phyloP scores from a whole-genome alignment of 805 yeast genomes.

The Monosporozyma siamensis region DNA sequence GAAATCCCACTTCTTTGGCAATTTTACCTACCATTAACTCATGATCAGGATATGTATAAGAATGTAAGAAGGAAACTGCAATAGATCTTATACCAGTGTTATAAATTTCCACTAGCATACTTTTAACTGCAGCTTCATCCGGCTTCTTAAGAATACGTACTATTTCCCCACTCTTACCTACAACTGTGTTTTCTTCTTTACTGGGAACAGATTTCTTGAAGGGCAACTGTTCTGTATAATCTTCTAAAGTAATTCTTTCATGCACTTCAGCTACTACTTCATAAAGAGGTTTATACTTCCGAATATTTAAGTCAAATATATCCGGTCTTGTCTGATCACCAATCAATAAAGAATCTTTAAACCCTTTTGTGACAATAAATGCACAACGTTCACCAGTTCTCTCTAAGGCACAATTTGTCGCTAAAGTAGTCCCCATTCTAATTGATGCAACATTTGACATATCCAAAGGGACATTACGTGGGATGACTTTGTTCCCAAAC shows the following conservation, averaged over 20 bases:
- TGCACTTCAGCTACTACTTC: constrained; percentile 74
- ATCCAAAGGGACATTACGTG: constrained; percentile 52
- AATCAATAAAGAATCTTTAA: constrained; percentile 68
- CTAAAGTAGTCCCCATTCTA: constrained; percentile 91
- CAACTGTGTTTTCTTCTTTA: constrained; percentile 26
- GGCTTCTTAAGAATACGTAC: constrained; percentile 49
- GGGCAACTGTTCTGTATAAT: constrained; percentile 64
- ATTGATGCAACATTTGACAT: constrained; percentile 55
- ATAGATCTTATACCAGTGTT: constrained; percentile 55
- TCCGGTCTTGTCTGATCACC: constrained; percentile 91
- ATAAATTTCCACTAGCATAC: constrained; percentile 37
- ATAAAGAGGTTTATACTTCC: constrained; percentile 62
- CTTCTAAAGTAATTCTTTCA: constrained; percentile 82
- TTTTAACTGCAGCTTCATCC: constrained; percentile 34
- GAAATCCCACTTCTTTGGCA: constrained; percentile 59
- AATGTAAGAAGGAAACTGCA: constrained; percentile 64
- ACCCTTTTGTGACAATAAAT: constrained; percentile 79
- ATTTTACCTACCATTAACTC: constrained; percentile 49
- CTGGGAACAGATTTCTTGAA: constrained; percentile 20
- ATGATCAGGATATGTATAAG: constrained; percentile 65
- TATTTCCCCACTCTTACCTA: constrained; percentile 62
- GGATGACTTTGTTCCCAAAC: constrained; percentile 44
- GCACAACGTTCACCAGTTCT: constrained; percentile 88
- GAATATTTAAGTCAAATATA: constrained; percentile 74
- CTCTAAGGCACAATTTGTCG: constrained; percentile 89